Percentiles rank a stretch among this genome's conserved stretches.
These are phyloP conservation scores for Argentina anserina DNA, from an alignment of 306 rosid genomes.

Conservation along the genomic window DNA sequence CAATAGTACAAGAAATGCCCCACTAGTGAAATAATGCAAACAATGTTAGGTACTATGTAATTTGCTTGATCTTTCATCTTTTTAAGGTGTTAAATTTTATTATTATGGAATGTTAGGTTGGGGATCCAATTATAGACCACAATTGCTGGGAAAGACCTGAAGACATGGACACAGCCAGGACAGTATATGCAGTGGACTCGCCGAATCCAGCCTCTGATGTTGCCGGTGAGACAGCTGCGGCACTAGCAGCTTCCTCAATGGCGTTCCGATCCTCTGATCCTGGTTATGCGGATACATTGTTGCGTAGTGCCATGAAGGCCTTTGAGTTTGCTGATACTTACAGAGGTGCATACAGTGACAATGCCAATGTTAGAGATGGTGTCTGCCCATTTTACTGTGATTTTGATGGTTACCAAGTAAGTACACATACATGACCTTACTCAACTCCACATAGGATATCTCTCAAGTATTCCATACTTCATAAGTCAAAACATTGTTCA, in stretches of 20 bases:
- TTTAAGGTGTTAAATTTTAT: not conserved
- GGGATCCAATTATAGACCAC: slow-evolving; percentile 78
- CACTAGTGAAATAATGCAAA: not conserved
- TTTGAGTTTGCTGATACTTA: slow-evolving; percentile 70
- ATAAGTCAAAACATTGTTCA: not conserved
- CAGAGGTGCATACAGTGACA: slow-evolving; percentile 91
- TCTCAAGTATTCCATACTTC: not conserved
- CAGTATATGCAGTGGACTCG: slow-evolving; percentile 75
- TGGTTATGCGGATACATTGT: slow-evolving; percentile 58
- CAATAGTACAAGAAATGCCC: not conserved
- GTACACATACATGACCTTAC: not conserved
- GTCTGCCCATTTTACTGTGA: slow-evolving; percentile 93
- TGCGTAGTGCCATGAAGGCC: slow-evolving; percentile 59
- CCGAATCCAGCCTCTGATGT: slow-evolving; percentile 87
- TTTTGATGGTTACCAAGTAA: slow-evolving; percentile 84
- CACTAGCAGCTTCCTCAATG: slow-evolving; percentile 74
- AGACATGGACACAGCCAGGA: slow-evolving; percentile 87
- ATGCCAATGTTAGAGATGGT: slow-evolving; percentile 49
- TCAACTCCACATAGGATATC: not conserved
- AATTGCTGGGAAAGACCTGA: slow-evolving; percentile 94
- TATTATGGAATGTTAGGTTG: slow-evolving; percentile 46
- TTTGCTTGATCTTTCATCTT: not conserved
- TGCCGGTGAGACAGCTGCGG: slow-evolving; percentile 86
- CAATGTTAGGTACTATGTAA: no score
- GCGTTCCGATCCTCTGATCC: slow-evolving; percentile 73